Conservation (phyloP, 2,329 filamentous ascomycete species). For the Exophiala dermatitidis region DNA sequence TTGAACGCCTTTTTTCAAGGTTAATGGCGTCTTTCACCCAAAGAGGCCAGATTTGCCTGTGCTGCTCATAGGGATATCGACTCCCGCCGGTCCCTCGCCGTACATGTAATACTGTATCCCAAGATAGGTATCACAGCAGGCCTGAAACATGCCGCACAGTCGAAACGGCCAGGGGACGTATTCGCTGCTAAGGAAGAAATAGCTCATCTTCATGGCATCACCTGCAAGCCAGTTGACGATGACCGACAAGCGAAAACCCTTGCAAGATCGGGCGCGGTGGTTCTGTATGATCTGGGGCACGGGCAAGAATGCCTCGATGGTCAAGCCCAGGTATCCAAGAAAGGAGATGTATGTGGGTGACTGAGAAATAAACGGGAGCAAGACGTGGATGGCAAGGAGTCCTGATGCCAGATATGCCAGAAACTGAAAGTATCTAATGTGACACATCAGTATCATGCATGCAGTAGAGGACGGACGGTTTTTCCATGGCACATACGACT, state of each 20-base stretch:
- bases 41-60: slow-evolving; percentile 14
- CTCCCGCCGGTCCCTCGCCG: slow-evolving; percentile 28
- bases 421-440: slow-evolving; percentile 17
- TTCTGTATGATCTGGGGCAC: slow-evolving; percentile 44
- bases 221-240: slow-evolving; percentile 43
- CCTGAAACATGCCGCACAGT: slow-evolving; percentile 44
- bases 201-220: slow-evolving; percentile 46
- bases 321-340: slow-evolving; percentile 41
- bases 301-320: slow-evolving; percentile 43
- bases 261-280: slow-evolving; percentile 42
- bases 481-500: slow-evolving; percentile 38
- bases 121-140: slow-evolving; percentile 41
- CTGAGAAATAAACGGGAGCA: slow-evolving; percentile 43
- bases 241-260: slow-evolving; percentile 44
- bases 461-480: neutral
- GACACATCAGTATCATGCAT: neutral
- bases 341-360: slow-evolving; percentile 39
- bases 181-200: slow-evolving; percentile 41
- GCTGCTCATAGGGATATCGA: slow-evolving; percentile 16
- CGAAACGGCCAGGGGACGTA: slow-evolving; percentile 44
- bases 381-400: slow-evolving; percentile 47
- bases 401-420: slow-evolving; percentile 26
- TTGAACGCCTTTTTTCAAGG: too few species aligned
- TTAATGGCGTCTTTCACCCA: slow-evolving; percentile 10
- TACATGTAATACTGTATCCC: slow-evolving; percentile 45